Percentiles rank a stretch among this genome's conserved stretches.
These are phyloP conservation scores for Trichoderma endophyticum DNA, from an alignment of 2,329 filamentous ascomycete species.

Conservation along the genomic window DNA sequence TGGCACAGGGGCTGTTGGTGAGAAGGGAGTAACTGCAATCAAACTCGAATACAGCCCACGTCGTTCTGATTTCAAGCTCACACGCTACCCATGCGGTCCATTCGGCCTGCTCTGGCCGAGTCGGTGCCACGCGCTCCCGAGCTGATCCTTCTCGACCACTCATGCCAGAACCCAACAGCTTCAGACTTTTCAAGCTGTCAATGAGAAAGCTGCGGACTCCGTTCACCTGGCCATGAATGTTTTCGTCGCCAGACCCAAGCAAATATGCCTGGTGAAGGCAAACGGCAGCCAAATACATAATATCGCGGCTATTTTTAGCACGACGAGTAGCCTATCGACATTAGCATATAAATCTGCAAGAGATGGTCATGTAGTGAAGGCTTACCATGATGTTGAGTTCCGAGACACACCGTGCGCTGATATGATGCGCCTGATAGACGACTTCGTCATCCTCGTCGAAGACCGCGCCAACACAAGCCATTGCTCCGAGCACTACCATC, in stretches of 20 bases:
- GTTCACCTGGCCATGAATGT: conserved; percentile 31
- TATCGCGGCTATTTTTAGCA: conserved; percentile 26
- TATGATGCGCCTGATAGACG: conserved; percentile 23
- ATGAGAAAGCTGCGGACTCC: conserved; percentile 29
- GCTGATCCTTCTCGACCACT: not conserved
- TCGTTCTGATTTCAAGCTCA: conserved; percentile 27
- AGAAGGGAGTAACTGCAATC: conserved; percentile 33
- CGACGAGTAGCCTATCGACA: conserved; percentile 25
- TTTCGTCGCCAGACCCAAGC: conserved; percentile 31
- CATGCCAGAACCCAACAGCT: conserved; percentile 25
- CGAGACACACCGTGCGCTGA: conserved; percentile 27
- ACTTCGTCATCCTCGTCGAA: conserved; percentile 21
- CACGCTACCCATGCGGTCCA: conserved; percentile 28
- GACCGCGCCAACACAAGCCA: conserved; percentile 31
- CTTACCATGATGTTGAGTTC: conserved; percentile 31
- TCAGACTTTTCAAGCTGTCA: conserved; percentile 28
- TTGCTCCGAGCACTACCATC: conserved; percentile 28
- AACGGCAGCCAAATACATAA: conserved; percentile 29
- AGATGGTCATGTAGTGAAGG: not conserved
- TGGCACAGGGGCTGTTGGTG: conserved; percentile 28
- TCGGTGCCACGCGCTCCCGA: not conserved
- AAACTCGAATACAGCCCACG: conserved; percentile 34
- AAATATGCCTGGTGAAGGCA: conserved; percentile 34
- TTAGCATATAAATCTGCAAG: not conserved
- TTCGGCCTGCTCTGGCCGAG: conserved; percentile 10